phyloP scores from a whole-genome alignment of 2,329 filamentous ascomycete genomes.

The Penicillium vulpinum region DNA sequence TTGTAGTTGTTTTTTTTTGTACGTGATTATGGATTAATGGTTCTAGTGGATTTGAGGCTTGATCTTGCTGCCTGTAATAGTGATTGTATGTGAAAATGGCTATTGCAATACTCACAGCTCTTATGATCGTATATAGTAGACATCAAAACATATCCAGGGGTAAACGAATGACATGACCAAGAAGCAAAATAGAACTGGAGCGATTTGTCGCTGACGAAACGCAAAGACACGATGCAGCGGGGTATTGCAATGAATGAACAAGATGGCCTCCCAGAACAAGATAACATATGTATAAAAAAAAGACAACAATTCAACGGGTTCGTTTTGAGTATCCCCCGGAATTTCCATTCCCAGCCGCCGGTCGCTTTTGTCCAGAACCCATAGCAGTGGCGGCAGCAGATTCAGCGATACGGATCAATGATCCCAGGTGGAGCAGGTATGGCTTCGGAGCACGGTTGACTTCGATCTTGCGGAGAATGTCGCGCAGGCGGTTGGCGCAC shows the following conservation, averaged over 20 bases:
- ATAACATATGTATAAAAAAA: constrained; percentile 12
- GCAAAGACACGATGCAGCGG: constrained; percentile 20
- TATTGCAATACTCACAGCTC: background rate
- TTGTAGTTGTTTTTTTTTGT: background rate
- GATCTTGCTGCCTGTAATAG: background rate
- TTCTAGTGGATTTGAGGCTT: background rate
- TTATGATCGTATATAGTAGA: background rate
- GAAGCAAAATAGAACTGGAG: constrained; percentile 4
- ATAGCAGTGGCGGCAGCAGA: constrained; percentile 12
- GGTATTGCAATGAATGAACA: constrained; percentile 28
- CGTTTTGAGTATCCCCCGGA: constrained; percentile 36
- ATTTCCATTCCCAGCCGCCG: constrained; percentile 27
- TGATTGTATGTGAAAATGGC: background rate
- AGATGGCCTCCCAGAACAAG: constrained; percentile 20
- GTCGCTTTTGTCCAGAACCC: constrained; percentile 35
- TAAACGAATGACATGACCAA: background rate
- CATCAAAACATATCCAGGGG: background rate
- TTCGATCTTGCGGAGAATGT: constrained; percentile 45
- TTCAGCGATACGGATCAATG: constrained; percentile 34
- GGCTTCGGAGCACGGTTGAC: constrained; percentile 41
- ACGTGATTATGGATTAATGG: background rate
- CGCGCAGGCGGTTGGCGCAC: constrained; percentile 31
- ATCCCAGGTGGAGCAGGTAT: constrained; percentile 36
- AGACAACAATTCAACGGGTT: constrained; percentile 27
- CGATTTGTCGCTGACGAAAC: constrained; percentile 10